Evolutionary conservation across 1,284 basidiomycete genomes (phyloP).

Genomic region (Cryptococcus hybrid): DNA sequence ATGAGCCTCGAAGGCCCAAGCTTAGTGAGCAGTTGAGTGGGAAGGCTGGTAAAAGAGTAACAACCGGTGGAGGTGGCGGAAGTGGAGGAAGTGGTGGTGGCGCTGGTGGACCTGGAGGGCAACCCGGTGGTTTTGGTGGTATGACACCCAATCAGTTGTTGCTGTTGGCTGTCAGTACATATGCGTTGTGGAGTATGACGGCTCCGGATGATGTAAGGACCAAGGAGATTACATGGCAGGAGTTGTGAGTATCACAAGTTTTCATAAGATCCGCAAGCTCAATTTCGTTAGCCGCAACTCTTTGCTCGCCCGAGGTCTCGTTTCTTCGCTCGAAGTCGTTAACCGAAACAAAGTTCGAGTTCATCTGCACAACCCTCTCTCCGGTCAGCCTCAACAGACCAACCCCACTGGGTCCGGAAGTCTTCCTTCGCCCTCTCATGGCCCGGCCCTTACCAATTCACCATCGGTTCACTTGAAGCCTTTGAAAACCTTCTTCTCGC

Average conservation of each 20-base stretch:
- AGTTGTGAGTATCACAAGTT: constrained; percentile 59
- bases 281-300: constrained; percentile 63
- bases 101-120: constrained; percentile 26
- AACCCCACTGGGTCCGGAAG: constrained; percentile 18
- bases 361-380: constrained; percentile 47
- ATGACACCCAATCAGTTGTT: constrained; percentile 48
- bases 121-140: constrained; percentile 25
- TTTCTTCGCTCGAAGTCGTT: constrained; percentile 90
- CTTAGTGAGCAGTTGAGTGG: constrained; percentile 34
- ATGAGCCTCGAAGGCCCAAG: constrained; percentile 30
- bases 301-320: constrained; percentile 93
- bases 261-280: not conserved
- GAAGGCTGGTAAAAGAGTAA: constrained; percentile 31
- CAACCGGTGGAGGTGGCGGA: constrained; percentile 20
- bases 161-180: constrained; percentile 35
- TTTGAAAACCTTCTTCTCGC: constrained; percentile 94
- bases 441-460: constrained; percentile 74
- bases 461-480: constrained; percentile 94
- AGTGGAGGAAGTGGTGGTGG: constrained; percentile 28
- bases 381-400: constrained; percentile 5
- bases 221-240: constrained; percentile 97
- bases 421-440: constrained; percentile 44
- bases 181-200: constrained; percentile 42
- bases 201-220: constrained; percentile 45
- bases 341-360: constrained; percentile 77